Evolutionary conservation across 2,329 filamentous ascomycete genomes (phyloP), one percentile per base, ranked within the genome.

Genomic region (Colletotrichum sp.): DNA sequence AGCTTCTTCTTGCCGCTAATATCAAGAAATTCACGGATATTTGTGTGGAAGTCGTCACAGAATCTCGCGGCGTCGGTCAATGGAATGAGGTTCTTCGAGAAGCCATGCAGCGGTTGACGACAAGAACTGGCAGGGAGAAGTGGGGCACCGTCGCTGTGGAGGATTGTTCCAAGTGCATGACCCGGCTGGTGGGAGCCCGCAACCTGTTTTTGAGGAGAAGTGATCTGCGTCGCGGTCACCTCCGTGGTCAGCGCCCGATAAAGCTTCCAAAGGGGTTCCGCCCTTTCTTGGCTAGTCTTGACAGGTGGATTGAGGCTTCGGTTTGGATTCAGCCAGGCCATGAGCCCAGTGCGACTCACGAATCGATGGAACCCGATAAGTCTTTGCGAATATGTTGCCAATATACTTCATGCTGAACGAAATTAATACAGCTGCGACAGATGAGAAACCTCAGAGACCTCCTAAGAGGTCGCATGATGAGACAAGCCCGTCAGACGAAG

Each of bases 321-420:
- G n/a, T 52, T 52, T 52, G 43, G 43, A 52, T 52, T n/a, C 43
- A 52, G n/a, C 43, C 43, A 21, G 43, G 43, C 5, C 43, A 52
- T 13, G 43, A 52, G 4, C 18, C 2, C 0, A 13, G 0, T 4
- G n/a, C n/a, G 2, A 21, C 43, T 2, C 6, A 21, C 10, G n/a
- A 52, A 13, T 21, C 38, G 0, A 48, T 0, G 0, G 38, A 48
- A 48, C 1, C 38, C 5, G 9, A 18, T 43, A 3, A 43, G 38
- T 10, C 5, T 1, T 43, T 2, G 38, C 9, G 0, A 12, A 43
- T 2, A 43, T 6, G 1, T 5, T n/a, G 38, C 3, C 1, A 43
- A 10, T n/a, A 6, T 43, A 48, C 38, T 4, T n/a, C 18, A 48
- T n/a, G 4, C 38, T n/a, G 4, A 48, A 48, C 4, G 1, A 4